Percentiles rank a stretch among this genome's conserved stretches.
Conservation (phyloP, 805 yeast species). For the Cyberlindnera lachancei region DNA sequence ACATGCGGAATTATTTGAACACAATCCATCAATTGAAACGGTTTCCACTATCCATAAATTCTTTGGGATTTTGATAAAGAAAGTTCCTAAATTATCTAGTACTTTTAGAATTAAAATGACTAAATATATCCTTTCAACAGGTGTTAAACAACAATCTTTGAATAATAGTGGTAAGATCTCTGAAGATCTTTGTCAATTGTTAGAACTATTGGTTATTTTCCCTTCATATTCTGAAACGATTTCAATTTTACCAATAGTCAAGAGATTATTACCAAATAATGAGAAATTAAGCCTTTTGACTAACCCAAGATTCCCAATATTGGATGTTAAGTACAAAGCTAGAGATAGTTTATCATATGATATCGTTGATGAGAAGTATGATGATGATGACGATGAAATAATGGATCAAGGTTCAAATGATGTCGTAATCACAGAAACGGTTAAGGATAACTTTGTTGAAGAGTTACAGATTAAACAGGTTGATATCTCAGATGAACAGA, state of each 20-base stretch:
- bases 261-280: conserved; percentile 41
- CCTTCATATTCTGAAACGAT: conserved; percentile 57
- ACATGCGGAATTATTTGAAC: conserved; percentile 49
- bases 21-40: conserved; percentile 33
- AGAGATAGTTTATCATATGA: conserved; percentile 19
- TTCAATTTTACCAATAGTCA: conserved; percentile 66
- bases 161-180: conserved; percentile 25
- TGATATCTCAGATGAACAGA: conserved; percentile 3
- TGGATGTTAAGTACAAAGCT: conserved; percentile 17
- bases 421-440: conserved; percentile 6
- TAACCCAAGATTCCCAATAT: conserved; percentile 68
- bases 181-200: conserved; percentile 26
- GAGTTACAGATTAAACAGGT: conserved; percentile 10
- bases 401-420: conserved; percentile 4
- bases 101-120: conserved; percentile 56
- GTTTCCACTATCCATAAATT: conserved; percentile 30
- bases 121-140: conserved; percentile 33
- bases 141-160: conserved; percentile 25
- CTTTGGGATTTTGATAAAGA: conserved; percentile 39
- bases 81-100: conserved; percentile 45
- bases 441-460: conserved; percentile 10
- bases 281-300: conserved; percentile 50
- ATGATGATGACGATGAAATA: conserved; percentile 13
- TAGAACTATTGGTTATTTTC: conserved; percentile 52
- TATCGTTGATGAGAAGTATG: conserved; percentile 23